These are phyloP conservation scores for Seminavis robusta DNA, from an alignment of 108 stramenopile species.

Conservation along the genomic window DNA sequence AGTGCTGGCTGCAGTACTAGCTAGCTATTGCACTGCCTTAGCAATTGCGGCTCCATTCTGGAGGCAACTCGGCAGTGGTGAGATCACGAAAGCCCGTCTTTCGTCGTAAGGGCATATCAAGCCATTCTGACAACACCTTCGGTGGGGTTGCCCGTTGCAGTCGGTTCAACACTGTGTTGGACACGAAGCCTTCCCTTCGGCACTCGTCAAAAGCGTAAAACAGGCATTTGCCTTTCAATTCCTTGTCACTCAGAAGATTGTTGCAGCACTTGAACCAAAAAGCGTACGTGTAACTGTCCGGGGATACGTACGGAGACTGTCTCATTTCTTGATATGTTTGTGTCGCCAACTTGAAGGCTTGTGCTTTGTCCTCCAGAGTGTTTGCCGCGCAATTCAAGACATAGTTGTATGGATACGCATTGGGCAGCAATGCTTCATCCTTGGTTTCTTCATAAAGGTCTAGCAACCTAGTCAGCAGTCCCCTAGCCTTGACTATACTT, in stretches of 20 bases:
- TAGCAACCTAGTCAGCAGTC: constrained; percentile 30
- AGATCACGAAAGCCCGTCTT: too few species aligned
- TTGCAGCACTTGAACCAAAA: constrained; percentile 80
- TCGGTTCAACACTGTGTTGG: constrained; percentile 51
- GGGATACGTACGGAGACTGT: constrained; percentile 12
- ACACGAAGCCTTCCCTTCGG: constrained; percentile 57
- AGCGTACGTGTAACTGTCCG: constrained; percentile 77
- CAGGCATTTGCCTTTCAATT: constrained; percentile 47
- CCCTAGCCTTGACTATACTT: constrained; percentile 13
- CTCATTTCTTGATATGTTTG: constrained; percentile 42
- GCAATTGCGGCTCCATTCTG: too few species aligned
- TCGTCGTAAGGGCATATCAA: too few species aligned
- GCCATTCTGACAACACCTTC: constrained; percentile 28
- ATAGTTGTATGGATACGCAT: constrained; percentile 41
- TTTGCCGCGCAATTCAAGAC: constrained; percentile 47
- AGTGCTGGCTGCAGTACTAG: too few species aligned
- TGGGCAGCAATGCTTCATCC: constrained; percentile 26
- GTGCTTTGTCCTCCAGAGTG: constrained; percentile 24
- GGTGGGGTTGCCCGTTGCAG: constrained; percentile 37
- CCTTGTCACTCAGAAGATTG: constrained; percentile 48
- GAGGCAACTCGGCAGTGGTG: too few species aligned
- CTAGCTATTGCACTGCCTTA: too few species aligned
- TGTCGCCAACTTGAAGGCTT: constrained; percentile 43
- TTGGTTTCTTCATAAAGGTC: constrained; percentile 31
- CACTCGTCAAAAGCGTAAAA: constrained; percentile 65